Percentiles rank a stretch among this genome's conserved stretches.
phyloP scores from a whole-genome alignment of 345 rosid genomes.

The Linum usitatissimum region DNA sequence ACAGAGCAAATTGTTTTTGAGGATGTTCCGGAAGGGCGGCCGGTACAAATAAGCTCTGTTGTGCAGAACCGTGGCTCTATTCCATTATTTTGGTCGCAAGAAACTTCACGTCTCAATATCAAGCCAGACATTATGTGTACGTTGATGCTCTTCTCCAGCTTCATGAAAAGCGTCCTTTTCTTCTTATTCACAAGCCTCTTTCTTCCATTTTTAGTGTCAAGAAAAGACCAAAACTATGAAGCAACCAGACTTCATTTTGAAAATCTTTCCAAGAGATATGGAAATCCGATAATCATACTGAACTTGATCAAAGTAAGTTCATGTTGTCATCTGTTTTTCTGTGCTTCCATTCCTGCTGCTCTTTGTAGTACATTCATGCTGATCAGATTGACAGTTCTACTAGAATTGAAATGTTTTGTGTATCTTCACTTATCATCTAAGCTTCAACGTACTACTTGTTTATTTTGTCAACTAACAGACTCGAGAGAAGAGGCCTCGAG shows the following conservation, averaged over 20 bases:
- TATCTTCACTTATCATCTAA: constrained; percentile 1
- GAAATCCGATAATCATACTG: constrained; percentile 83
- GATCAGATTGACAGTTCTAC: not conserved
- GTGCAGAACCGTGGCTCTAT: constrained; percentile 99
- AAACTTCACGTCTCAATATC: constrained; percentile 85
- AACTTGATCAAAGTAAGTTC: constrained; percentile 80
- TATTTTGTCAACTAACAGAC: constrained; percentile 30
- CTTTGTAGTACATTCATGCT: constrained; percentile 4
- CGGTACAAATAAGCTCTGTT: constrained; percentile 72
- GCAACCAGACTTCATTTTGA: constrained; percentile 93
- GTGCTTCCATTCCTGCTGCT: not conserved
- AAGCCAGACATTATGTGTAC: constrained; percentile 93
- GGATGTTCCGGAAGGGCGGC: constrained; percentile 59
- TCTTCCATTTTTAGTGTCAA: constrained; percentile 53
- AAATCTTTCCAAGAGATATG: constrained; percentile 83
- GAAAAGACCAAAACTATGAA: constrained; percentile 74
- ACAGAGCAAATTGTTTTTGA: constrained; percentile 92
- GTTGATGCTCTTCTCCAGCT: constrained; percentile 22
- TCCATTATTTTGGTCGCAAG: constrained; percentile 98
- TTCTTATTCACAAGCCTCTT: constrained; percentile 9
- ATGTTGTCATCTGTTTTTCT: constrained; percentile 6
- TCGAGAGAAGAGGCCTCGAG: constrained; percentile 76
- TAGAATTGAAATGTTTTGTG: not conserved
- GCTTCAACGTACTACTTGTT: constrained; percentile 11
- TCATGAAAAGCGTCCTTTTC: constrained; percentile 9